These are phyloP conservation scores for Buddleja alternifolia DNA, from an alignment of 257 asterid species.

Conservation along the genomic window DNA sequence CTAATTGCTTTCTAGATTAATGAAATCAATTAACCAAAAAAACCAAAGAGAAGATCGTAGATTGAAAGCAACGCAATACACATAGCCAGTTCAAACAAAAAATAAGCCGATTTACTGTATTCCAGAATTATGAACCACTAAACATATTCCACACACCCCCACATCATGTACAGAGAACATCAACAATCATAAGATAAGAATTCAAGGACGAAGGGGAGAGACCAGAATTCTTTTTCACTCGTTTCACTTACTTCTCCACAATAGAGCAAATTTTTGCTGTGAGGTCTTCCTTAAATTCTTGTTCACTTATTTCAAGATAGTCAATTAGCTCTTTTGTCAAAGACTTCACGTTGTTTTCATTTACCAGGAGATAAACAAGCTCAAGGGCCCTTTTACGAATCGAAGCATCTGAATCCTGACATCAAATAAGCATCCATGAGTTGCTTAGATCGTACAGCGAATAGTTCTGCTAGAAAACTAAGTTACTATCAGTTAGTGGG, in stretches of 20 bases:
- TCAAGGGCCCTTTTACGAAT: conserved; percentile 96
- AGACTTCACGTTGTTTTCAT: conserved; percentile 82
- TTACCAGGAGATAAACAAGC: conserved; percentile 84
- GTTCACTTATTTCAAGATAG: conserved; percentile 81
- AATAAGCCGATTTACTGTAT: conserved; percentile 12
- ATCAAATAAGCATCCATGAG: conserved; percentile 35
- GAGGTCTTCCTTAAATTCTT: conserved; percentile 85
- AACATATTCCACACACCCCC: conserved; percentile 1
- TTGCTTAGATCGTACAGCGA: conserved; percentile 20
- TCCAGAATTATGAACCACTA: conserved; percentile 2
- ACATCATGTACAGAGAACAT: conserved; percentile 8
- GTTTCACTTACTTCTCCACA: conserved; percentile 82
- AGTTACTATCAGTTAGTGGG: conserved; percentile 1
- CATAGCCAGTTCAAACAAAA: neutral
- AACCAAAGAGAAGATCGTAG: neutral
- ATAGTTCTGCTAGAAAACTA: conserved; percentile 10
- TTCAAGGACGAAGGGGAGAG: neutral
- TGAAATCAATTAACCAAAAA: neutral
- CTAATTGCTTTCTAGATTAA: conserved; percentile 5
- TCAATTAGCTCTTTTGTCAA: conserved; percentile 86
- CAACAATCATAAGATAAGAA: conserved; percentile 2
- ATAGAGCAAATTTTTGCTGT: conserved; percentile 87
- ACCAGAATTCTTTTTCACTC: conserved; percentile 1
- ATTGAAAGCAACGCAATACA: neutral
- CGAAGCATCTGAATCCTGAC: conserved; percentile 95